phyloP scores from a whole-genome alignment of 2,329 filamentous ascomycete species.

The Microcyclosporella mali region DNA sequence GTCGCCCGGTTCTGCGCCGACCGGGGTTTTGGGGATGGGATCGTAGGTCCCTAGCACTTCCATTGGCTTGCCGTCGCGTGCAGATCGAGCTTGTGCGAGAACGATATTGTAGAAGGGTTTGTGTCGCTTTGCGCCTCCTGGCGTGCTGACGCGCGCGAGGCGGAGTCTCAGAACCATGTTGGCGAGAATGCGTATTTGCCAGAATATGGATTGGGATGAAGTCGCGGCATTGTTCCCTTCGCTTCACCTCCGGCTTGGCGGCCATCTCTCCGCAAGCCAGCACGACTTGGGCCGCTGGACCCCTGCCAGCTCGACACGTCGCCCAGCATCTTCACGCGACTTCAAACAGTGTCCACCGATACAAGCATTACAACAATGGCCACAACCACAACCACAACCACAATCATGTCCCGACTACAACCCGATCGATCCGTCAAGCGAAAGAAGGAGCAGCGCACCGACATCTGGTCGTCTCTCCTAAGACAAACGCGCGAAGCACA shows the following conservation, averaged over 20 bases:
- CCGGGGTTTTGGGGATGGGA: conserved; percentile 52
- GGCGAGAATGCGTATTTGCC: background rate
- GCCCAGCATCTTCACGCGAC: background rate
- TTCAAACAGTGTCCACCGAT: background rate
- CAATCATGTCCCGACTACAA: conserved; percentile 12
- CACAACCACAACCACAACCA: conserved; percentile 4
- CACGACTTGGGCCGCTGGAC: background rate
- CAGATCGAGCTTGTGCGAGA: conserved; percentile 83
- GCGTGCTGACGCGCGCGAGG: conserved; percentile 78
- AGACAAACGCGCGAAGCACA: conserved; percentile 32
- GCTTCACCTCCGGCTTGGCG: conserved; percentile 5
- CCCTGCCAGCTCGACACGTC: background rate
- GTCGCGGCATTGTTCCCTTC: background rate
- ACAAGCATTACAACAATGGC: conserved; percentile 12
- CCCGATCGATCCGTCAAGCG: conserved; percentile 10
- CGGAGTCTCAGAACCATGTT: conserved; percentile 88
- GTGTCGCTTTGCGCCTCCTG: conserved; percentile 55
- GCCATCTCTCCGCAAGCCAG: conserved; percentile 1
- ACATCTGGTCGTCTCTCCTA: conserved; percentile 32
- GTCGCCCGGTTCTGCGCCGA: conserved; percentile 45
- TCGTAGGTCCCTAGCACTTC: conserved; percentile 76
- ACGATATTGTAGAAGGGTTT: conserved; percentile 95
- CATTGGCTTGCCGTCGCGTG: conserved; percentile 79
- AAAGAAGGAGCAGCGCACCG: conserved; percentile 26
- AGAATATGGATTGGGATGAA: background rate